Base-by-base conservation (phyloP, 345 rosid species). In the Passiflora organensis region DNA sequence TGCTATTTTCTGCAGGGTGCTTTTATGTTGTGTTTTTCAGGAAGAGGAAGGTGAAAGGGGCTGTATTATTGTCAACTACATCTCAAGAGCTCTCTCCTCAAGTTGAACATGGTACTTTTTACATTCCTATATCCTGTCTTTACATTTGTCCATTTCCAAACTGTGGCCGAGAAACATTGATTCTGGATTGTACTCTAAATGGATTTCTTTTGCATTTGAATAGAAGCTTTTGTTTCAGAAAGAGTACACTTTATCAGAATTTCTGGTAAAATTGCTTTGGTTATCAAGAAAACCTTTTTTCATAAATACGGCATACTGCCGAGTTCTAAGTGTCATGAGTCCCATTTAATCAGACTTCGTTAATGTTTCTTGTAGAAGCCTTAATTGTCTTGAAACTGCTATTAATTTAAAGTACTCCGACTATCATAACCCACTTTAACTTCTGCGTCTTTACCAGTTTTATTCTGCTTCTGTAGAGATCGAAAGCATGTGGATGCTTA, bases 31-130 rank as follows among this genome's bases (percentile, higher is more conserved):
- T 70, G 69, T 55, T 62, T 57, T 79, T 76, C 72, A 66, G 76
- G 58, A 85, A 76, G 79, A 82, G 66, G 63, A 81, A 64, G 72
- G 55, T 44, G 34, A 84, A 77, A 62, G 49, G 39, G 51, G 69
- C 72, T 54, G 41, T 42, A 13, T 65, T 74, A 67, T 67, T 80
- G 36, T 55, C 68, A 0, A 51, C 77, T 32, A 21, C 63, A 46
- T 66, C 79, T 20, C 75, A 42, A 18, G 71, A 78, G 54, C 58
- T 53, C 24, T 76, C 83, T 48, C 20, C 64, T 62, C 80, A 57
- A 61, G 43, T 46, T 59, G 72, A 62, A 28, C 57, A 34, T 16
- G 80, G 87, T 84, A 79, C 1, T 36, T 24, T 50, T 69, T 28
- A 8, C 8, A 3, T 28, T 2, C 34, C 34, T 8, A 8, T 28